Evolutionary conservation across 441 rosid species (phyloP), one percentile per base, ranked within the genome.

Genomic region (Populus tomentosa): DNA sequence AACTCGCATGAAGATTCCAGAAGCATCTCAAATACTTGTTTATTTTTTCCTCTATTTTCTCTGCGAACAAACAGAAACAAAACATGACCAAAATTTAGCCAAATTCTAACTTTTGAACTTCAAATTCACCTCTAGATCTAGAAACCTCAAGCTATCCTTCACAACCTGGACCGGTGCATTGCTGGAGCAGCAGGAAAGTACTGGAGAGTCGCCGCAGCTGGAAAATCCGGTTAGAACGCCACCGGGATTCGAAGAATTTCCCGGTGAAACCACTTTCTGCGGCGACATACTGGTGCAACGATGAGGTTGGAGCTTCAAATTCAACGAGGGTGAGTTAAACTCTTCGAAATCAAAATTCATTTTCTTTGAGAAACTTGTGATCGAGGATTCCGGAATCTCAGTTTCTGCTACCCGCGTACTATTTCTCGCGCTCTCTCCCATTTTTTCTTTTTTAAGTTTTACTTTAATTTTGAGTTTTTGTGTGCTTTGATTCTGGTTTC

Each of bases 91-190:
- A 33, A 67, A 61, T 32, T 40, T 30, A 30, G 32, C 32, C 32
- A 30, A 30, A 13, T 80, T 64, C 6, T 42, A 69, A 71, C 20
- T 59, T 59, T 53, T 53, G 61, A 53, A 79, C 46, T 69, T 42
- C 7, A 62, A 72, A 70, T 73, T 80, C 67, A 89, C 97, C 93
- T 87, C 77, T 53, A 78, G 91, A 91, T 91, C 95, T 86, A 80
- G 71, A 64, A 72, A 75, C 63, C 75, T 80, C 56, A 76, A 73
- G 72, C 77, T 74, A 66, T 82, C 86, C 76, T 53, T 85, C 76
- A 80, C 78, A 74, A 80, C 65, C 24, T 77, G 82, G 67, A 46
- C 80, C 2, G 88, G 77, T 46, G 81, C 86, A 63, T 76, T 79
- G 84, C 82, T 80, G 32, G 73, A 84, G 86, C 75, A 78, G 70